phyloP scores from a whole-genome alignment of 176 grass and related monocot genomes.

The Ensete glaucum region DNA sequence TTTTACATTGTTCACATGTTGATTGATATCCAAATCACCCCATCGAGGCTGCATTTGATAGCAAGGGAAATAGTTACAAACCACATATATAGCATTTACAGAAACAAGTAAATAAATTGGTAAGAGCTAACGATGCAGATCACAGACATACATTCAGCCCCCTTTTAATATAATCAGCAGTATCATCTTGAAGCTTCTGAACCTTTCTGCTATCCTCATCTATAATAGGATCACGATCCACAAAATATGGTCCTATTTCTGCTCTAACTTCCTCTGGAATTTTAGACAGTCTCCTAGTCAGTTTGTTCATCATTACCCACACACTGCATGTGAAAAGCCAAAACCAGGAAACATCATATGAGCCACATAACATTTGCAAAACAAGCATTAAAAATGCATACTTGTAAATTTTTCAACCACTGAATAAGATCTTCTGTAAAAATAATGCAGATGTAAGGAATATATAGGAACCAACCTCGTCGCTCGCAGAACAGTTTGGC shows the following conservation, averaged over 20 bases:
- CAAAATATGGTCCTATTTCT: slow-evolving; percentile 82
- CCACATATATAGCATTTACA: neutral
- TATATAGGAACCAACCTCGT: slow-evolving; percentile 49
- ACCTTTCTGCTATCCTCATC: slow-evolving; percentile 63
- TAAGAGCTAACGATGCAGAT: slow-evolving; percentile 3
- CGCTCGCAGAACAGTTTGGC: slow-evolving; percentile 74
- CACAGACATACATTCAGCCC: slow-evolving; percentile 73
- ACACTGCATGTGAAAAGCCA: slow-evolving; percentile 35
- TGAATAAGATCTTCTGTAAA: neutral
- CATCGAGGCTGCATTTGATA: slow-evolving; percentile 60
- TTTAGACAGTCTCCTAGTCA: slow-evolving; percentile 78
- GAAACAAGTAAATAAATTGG: neutral
- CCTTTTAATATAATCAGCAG: slow-evolving; percentile 38
- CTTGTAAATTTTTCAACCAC: neutral
- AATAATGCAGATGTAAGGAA: neutral
- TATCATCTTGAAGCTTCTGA: slow-evolving; percentile 41
- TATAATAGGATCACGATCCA: slow-evolving; percentile 42
- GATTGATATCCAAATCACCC: slow-evolving; percentile 95
- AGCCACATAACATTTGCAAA: neutral
- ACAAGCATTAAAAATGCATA: neutral
- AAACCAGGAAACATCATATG: neutral
- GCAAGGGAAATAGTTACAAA: slow-evolving; percentile 13
- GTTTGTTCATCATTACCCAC: slow-evolving; percentile 99
- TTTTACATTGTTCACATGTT: slow-evolving; percentile 98
- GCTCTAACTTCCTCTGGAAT: slow-evolving; percentile 87